phyloP scores from a whole-genome alignment of 2,329 filamentous ascomycete species.

The Ophiostoma himal-ulmi region DNA sequence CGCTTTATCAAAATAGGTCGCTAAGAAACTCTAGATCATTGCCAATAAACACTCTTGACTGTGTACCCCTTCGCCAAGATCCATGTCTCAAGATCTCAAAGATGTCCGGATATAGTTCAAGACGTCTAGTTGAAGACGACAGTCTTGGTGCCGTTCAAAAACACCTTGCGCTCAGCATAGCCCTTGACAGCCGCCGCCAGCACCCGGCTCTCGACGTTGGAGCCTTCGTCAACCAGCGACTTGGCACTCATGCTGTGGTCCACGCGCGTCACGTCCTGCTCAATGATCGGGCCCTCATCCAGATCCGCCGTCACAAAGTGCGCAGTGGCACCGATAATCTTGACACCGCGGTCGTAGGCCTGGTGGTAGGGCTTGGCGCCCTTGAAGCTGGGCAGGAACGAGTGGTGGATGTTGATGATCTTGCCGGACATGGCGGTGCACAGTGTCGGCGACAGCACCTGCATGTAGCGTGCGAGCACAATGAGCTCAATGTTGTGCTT shows the following conservation, averaged over 20 bases:
- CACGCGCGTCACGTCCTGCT: conserved; percentile 72
- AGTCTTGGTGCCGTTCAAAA: conserved; percentile 74
- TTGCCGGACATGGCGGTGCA: conserved; percentile 74
- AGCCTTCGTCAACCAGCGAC: conserved; percentile 71
- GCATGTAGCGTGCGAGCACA: conserved; percentile 81
- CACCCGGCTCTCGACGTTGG: conserved; percentile 78
- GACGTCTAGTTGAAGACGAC: conserved; percentile 58
- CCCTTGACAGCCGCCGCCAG: conserved; percentile 76
- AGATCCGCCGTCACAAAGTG: conserved; percentile 82
- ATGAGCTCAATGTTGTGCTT: conserved; percentile 69
- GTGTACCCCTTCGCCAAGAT: too few species aligned
- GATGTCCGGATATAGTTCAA: too few species aligned
- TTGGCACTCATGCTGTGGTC: conserved; percentile 72
- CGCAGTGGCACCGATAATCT: conserved; percentile 81
- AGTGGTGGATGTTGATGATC: conserved; percentile 91
- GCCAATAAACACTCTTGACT: background rate
- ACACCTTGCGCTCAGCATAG: conserved; percentile 71
- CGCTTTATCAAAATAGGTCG: background rate
- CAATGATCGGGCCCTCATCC: conserved; percentile 82
- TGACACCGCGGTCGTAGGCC: conserved; percentile 78
- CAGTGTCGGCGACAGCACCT: conserved; percentile 68
- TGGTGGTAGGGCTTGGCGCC: conserved; percentile 85
- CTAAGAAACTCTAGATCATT: conserved; percentile 2
- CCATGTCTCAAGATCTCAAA: too few species aligned
- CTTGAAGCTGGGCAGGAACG: conserved; percentile 81